phyloP scores from a whole-genome alignment of 768 basidiomycete genomes.

The Termitomyces sp. region DNA sequence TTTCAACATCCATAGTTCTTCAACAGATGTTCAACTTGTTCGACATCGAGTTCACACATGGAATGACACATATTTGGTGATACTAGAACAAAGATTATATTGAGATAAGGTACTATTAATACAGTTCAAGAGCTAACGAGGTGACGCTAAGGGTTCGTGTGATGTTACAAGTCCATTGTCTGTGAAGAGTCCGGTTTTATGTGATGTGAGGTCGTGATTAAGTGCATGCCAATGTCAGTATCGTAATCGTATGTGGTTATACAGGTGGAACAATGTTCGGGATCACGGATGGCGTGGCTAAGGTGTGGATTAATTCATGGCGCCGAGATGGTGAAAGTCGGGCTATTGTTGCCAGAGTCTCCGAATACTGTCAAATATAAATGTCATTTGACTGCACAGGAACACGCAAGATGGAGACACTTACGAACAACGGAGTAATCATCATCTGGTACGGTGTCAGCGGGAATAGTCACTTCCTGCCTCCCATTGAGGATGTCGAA shows the following conservation, averaged over 20 bases:
- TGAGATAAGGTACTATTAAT: slow-evolving; percentile 11
- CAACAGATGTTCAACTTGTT: slow-evolving; percentile 3
- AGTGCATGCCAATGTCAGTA: slow-evolving; percentile 7
- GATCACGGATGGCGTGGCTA: neutral
- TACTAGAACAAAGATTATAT: slow-evolving; percentile 4
- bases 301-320: slow-evolving; percentile 14
- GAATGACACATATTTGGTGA: slow-evolving; percentile 1
- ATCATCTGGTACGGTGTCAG: slow-evolving; percentile 20
- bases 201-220: neutral
- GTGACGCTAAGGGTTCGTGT: neutral
- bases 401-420: slow-evolving; percentile 12
- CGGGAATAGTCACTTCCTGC: slow-evolving; percentile 28
- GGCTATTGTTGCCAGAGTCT: slow-evolving; percentile 32
- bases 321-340: slow-evolving; percentile 35
- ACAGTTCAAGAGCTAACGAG: slow-evolving; percentile 6
- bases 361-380: slow-evolving; percentile 20
- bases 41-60: slow-evolving; percentile 1
- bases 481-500: slow-evolving; percentile 33
- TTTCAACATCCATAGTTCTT: neutral
- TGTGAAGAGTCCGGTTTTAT: slow-evolving; percentile 4
- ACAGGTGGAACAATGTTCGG: neutral
- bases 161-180: slow-evolving; percentile 11
- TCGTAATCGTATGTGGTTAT: slow-evolving; percentile 6
- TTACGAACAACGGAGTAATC: slow-evolving; percentile 34
- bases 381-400: neutral